Evolutionary conservation across 352 stramenopile genomes (phyloP).

Genomic region (Thalassiosira livingstoniorum): DNA sequence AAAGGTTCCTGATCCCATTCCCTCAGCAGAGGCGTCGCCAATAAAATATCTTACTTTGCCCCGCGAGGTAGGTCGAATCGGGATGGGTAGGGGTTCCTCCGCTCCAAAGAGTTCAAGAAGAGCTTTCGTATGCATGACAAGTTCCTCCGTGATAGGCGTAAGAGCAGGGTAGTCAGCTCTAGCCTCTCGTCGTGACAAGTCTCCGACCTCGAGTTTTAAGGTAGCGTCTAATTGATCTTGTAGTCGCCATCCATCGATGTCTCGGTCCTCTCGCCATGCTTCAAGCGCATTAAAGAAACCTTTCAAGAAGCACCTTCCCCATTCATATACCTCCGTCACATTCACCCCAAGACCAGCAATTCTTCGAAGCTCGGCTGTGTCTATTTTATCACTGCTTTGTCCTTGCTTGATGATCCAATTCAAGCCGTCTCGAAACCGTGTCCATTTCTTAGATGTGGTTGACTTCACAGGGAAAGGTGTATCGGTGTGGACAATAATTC

Average conservation of each 20-base stretch:
- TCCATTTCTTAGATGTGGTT: constrained; percentile 34
- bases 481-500: neutral
- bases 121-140: neutral
- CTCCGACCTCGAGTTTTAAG: neutral
- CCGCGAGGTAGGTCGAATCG: neutral
- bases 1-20: neutral
- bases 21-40: neutral
- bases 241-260: constrained; percentile 24
- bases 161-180: neutral
- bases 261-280: neutral
- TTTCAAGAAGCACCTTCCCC: constrained; percentile 11
- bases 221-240: neutral
- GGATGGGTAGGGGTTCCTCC: neutral
- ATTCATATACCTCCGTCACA: constrained; percentile 19
- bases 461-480: constrained; percentile 21
- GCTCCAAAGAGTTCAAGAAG: neutral
- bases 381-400: neutral
- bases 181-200: neutral
- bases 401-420: constrained; percentile 8
- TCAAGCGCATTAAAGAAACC: constrained; percentile 38
- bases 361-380: constrained; percentile 12
- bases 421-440: neutral
- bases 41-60: neutral
- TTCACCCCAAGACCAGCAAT: constrained; percentile 27
- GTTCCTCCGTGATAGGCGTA: neutral